Conservation (phyloP, 1,284 basidiomycete genomes). For the Ustilago bromivora region DNA sequence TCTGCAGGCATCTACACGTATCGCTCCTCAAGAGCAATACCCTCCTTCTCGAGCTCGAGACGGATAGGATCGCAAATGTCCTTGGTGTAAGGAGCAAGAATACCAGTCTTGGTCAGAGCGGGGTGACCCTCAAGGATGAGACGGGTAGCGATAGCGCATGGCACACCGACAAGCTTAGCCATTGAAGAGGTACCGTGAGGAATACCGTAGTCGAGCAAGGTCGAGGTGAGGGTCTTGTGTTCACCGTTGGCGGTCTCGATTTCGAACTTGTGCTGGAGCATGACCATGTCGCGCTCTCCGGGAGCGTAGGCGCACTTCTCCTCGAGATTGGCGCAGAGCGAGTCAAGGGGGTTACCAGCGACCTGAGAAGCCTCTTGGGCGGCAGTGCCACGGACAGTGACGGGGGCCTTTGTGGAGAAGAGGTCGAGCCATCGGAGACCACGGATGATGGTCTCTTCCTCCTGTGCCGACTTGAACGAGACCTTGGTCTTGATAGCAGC, state of each 20-base stretch:
- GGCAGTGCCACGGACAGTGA: conserved; percentile 66
- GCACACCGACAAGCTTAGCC: conserved; percentile 91
- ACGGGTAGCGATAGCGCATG: conserved; percentile 87
- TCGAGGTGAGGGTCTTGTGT: conserved; percentile 88
- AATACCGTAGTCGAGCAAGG: conserved; percentile 90
- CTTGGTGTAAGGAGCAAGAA: conserved; percentile 89
- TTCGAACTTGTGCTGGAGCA: conserved; percentile 88
- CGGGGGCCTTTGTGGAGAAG: conserved; percentile 76
- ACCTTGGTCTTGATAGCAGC: conserved; percentile 57
- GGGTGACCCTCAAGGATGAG: conserved; percentile 77
- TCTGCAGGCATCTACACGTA: conserved; percentile 51
- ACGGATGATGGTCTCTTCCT: conserved; percentile 57
- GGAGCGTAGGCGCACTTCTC: conserved; percentile 89
- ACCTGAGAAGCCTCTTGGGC: conserved; percentile 75
- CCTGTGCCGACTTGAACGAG: conserved; percentile 57
- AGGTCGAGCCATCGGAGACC: conserved; percentile 89
- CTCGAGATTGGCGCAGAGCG: conserved; percentile 91
- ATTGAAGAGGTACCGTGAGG: conserved; percentile 87
- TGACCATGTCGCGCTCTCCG: conserved; percentile 94
- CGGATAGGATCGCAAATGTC: conserved; percentile 72
- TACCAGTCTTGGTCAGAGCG: conserved; percentile 74
- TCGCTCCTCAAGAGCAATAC: conserved; percentile 66
- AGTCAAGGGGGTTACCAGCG: conserved; percentile 89
- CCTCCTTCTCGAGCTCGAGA: conserved; percentile 67
- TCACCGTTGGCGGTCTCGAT: conserved; percentile 71